phyloP scores from a whole-genome alignment of 73 alveolate species.

The Urostyla sp. region DNA sequence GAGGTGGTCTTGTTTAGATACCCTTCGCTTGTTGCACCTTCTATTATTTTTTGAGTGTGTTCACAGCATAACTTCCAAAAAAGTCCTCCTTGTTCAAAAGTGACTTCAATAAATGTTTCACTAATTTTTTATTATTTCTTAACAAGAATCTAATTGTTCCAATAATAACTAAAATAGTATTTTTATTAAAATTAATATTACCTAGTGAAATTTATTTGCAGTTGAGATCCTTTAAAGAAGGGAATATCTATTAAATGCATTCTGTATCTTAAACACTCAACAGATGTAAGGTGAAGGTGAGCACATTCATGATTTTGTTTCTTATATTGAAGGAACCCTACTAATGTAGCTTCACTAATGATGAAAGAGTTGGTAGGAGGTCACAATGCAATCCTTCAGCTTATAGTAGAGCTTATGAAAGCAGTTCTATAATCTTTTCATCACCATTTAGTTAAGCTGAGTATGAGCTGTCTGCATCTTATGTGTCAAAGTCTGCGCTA shows the following conservation, averaged over 20 bases:
- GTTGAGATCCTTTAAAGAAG: no score
- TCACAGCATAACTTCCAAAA: not conserved
- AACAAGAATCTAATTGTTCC: constrained; percentile 39
- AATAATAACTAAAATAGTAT: no score
- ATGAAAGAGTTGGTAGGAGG: constrained; percentile 13
- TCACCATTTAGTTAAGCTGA: constrained; percentile 5
- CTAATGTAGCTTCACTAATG: constrained; percentile 16
- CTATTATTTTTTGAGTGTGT: constrained; percentile 24
- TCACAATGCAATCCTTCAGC: not conserved
- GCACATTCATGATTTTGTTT: constrained; percentile 37
- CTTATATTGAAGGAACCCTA: constrained; percentile 30
- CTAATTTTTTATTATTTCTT: constrained; percentile 1
- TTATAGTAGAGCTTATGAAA: not conserved
- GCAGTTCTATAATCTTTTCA: constrained; percentile 32
- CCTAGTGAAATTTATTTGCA: no score
- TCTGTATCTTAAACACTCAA: no score
- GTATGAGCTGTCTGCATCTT: not conserved
- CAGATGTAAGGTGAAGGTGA: constrained; percentile 34
- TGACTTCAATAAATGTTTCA: constrained; percentile 36
- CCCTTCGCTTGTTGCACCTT: not conserved
- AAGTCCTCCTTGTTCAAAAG: constrained; percentile 25
- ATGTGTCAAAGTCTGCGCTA: not conserved
- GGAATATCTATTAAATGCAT: no score
- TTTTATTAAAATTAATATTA: no score
- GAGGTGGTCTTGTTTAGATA: constrained; percentile 7